Conservation (phyloP, 345 rosid species). For the Mallotus nudiflorus region DNA sequence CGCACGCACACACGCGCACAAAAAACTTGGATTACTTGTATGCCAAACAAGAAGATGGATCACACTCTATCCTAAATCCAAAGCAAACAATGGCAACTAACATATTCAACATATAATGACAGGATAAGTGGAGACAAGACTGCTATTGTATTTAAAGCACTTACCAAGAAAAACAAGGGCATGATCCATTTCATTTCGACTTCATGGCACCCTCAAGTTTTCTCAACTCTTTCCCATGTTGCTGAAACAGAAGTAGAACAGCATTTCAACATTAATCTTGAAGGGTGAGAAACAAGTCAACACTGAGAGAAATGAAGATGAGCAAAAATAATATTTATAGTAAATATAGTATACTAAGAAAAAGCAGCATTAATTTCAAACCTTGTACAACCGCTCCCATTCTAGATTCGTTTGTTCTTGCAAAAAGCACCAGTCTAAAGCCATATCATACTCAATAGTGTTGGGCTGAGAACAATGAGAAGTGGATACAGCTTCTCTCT, state of each 20-base stretch:
- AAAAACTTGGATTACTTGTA: no score
- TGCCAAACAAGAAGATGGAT: no score
- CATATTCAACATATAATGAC: not conserved
- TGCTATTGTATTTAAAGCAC: not conserved
- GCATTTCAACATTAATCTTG: not conserved
- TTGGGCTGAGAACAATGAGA: conserved; percentile 92
- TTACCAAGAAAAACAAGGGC: conserved; percentile 19
- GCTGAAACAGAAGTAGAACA: conserved; percentile 37
- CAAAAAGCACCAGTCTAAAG: conserved; percentile 74
- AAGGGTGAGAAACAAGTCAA: conserved; percentile 13
- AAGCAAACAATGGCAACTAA: not conserved
- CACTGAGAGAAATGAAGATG: not conserved
- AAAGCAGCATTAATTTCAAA: conserved; percentile 7
- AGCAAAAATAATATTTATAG: not conserved
- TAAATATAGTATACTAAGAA: not conserved
- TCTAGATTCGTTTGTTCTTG: conserved; percentile 45
- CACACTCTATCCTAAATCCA: no score
- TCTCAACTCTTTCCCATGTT: conserved; percentile 52
- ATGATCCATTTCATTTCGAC: conserved; percentile 35
- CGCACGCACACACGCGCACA: no score
- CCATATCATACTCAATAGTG: conserved; percentile 83
- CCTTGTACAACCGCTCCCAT: conserved; percentile 48
- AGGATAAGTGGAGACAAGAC: not conserved
- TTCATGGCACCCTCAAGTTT: conserved; percentile 42
- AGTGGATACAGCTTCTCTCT: conserved; percentile 82